Conservation (phyloP, 768 basidiomycete genomes). For the Leccinum disarticulatum region DNA sequence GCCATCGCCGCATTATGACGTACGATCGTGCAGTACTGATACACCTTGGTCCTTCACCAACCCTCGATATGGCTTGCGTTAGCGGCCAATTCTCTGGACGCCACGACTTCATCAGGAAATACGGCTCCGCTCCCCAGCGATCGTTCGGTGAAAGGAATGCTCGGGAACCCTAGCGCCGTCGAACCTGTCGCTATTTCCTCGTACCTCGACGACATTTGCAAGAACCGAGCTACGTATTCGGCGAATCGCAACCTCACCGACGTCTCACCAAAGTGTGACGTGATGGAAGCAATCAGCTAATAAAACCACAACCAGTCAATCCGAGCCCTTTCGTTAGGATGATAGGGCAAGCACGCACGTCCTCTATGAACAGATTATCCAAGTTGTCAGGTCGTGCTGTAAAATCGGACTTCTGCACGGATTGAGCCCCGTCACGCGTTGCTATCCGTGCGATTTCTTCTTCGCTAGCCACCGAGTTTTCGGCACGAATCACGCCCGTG, state of each 20-base stretch:
- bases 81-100: conserved; percentile 65
- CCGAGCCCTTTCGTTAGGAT: too few species aligned
- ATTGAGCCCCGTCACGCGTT: conserved; percentile 52
- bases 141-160: conserved; percentile 44
- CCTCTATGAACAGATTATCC: conserved; percentile 91
- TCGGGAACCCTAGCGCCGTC: conserved; percentile 76
- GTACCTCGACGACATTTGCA: conserved; percentile 85
- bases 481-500: conserved; percentile 63
- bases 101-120: conserved; percentile 69
- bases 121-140: conserved; percentile 78
- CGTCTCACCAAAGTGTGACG: conserved; percentile 89
- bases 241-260: conserved; percentile 86
- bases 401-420: conserved; percentile 52
- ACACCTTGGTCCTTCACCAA: conserved; percentile 84
- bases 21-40: conserved; percentile 71
- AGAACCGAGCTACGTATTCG: conserved; percentile 86
- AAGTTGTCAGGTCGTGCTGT: conserved; percentile 56
- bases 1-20: conserved; percentile 22
- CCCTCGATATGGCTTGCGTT: conserved; percentile 90
- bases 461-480: conserved; percentile 61
- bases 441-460: conserved; percentile 63
- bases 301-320: conserved; percentile 1
- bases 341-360: conserved; percentile 52
- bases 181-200: conserved; percentile 77
- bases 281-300: conserved; percentile 77